Conservation (phyloP, 306 rosid genomes). For the Biancaea sappan region DNA sequence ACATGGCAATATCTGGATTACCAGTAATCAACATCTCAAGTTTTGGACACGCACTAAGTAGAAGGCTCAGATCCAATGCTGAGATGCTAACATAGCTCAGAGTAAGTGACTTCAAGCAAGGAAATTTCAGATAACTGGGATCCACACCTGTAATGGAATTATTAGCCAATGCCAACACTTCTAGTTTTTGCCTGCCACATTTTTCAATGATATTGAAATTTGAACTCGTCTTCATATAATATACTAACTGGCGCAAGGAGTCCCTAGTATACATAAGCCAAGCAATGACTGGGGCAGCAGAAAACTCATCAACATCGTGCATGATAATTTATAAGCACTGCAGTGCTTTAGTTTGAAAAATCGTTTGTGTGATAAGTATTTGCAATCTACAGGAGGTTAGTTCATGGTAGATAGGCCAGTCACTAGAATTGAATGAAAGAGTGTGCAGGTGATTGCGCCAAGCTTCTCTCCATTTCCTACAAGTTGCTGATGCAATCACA, state of each 20-base stretch:
- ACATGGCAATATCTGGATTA: conserved; percentile 59
- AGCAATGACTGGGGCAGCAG: conserved; percentile 68
- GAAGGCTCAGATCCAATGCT: conserved; percentile 70
- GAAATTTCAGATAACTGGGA: conserved; percentile 70
- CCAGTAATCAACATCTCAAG: conserved; percentile 58
- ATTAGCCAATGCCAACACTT: conserved; percentile 59
- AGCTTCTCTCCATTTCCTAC: conserved; percentile 82
- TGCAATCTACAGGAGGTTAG: conserved; percentile 55
- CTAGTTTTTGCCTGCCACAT: conserved; percentile 58
- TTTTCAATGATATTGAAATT: conserved; percentile 70
- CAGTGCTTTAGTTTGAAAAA: conserved; percentile 71
- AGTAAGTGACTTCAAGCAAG: conserved; percentile 61
- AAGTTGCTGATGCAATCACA: conserved; percentile 77
- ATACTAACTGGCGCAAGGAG: conserved; percentile 55
- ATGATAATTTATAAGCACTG: conserved; percentile 53
- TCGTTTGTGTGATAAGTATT: conserved; percentile 75
- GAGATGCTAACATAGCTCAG: conserved; percentile 60
- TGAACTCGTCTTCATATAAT: conserved; percentile 59
- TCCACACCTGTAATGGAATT: conserved; percentile 62
- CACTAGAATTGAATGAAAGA: conserved; percentile 62
- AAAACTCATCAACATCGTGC: conserved; percentile 70
- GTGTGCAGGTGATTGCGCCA: conserved; percentile 64
- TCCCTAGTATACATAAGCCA: conserved; percentile 87
- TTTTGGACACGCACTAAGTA: conserved; percentile 64
- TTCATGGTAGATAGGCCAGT: conserved; percentile 65